Base-by-base conservation (phyloP, 2,329 filamentous ascomycete genomes). In the Geoglossum cookeanum region DNA sequence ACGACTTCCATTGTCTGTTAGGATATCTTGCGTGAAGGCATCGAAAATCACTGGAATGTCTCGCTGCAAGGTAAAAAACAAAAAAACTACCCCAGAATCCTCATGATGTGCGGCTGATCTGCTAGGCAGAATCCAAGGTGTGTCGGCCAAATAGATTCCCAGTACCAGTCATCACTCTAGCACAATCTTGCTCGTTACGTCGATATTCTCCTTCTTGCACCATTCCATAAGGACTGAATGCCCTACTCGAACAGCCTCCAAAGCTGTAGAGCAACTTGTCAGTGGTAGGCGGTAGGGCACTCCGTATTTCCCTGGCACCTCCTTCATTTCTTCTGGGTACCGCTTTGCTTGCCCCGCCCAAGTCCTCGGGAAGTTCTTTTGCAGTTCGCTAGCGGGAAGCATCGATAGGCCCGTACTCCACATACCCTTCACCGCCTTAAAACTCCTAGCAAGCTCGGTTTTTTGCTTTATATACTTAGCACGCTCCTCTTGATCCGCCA, bases 211-310 rank as follows among this genome's bases (percentile, higher is more conserved):
- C 57, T 68, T 72, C 56, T 65, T 64, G 52, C 70, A 71, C 71
- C 72, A 77, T 59, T 75, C 71, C 17, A 65, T 66, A 59, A 78
- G 61, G 47, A 75, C 65, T n/a, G 65, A 64, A 60, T 67, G 67
- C 7, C 69, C 70, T 61, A 75, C 74, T 3, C 69, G 66, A 8
- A 73, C 70, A 8, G 70, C 70, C 60, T 77, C 74, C 22, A 72
- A 65, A 9, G 70, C 68, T 1, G 66, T 69, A 13, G 68, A 71
- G 55, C 68, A 69, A 5, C 68, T 67, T 15, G 70, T 69, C 35
- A 77, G 61, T 0, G 75, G 71, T 27, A 75, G 63, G 55, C 69
- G 70, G 58, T 71, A 71, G 17, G 67, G 65, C 5, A 66, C 66
- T 17, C 65, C 62, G 61, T 72, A 70, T 49, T 69, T 63, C 17